phyloP scores from a whole-genome alignment of 1,284 basidiomycete species.

The Neolentinus lepideus region DNA sequence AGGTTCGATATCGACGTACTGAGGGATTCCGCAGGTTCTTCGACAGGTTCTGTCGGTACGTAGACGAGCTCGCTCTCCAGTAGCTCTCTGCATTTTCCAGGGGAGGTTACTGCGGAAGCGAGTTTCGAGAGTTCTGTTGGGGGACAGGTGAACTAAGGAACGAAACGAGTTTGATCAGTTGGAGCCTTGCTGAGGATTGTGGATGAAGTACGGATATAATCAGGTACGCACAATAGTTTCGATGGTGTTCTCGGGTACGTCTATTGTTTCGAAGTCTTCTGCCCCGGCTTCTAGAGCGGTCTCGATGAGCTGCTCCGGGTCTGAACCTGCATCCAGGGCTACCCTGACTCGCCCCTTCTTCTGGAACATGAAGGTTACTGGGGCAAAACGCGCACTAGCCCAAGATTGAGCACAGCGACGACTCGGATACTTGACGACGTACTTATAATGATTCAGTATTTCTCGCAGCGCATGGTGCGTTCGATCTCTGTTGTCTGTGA shows the following conservation, averaged over 20 bases:
- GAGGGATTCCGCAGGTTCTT: conserved; percentile 30
- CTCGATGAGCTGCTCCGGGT: conserved; percentile 44
- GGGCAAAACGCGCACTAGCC: conserved; percentile 58
- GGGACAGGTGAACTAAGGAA: conserved; percentile 46
- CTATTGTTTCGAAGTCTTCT: conserved; percentile 46
- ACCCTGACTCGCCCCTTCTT: conserved; percentile 61
- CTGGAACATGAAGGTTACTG: conserved; percentile 75
- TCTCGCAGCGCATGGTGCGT: conserved; percentile 62
- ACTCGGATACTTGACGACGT: conserved; percentile 13
- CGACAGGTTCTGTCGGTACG: conserved; percentile 36
- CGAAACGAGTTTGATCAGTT: background rate
- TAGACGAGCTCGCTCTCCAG: conserved; percentile 53
- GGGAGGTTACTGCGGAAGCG: conserved; percentile 31
- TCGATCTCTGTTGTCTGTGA: conserved; percentile 69
- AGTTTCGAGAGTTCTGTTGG: conserved; percentile 39
- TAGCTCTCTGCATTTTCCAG: conserved; percentile 30
- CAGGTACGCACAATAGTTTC: conserved; percentile 35
- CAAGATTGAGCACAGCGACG: conserved; percentile 2
- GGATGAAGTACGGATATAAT: background rate
- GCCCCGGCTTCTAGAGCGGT: conserved; percentile 41
- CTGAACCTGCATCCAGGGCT: conserved; percentile 36
- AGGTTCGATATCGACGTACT: conserved; percentile 36
- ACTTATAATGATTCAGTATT: conserved; percentile 56
- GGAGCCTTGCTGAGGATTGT: too few relatives aligned
- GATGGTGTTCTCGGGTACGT: conserved; percentile 22